Evolutionary conservation across 2,329 filamentous ascomycete genomes (phyloP), one percentile per base, ranked within the genome.

Genomic region (Boeremia exigua): DNA sequence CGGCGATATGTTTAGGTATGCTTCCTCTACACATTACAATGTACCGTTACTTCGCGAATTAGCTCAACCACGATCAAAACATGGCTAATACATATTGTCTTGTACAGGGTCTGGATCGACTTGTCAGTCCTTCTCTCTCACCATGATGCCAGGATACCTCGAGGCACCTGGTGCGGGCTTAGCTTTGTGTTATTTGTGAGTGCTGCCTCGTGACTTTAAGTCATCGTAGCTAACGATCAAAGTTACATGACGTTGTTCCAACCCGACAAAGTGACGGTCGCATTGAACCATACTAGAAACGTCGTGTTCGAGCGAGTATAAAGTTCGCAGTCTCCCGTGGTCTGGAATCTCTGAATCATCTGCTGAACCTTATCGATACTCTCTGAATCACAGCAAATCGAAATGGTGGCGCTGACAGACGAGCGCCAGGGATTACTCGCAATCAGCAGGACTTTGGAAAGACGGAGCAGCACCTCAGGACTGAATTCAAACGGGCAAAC

Each of bases 181-280:
- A 17, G 34, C 47, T 4, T n/a, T 42, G n/a, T 49, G 47, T 29
- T 49, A 49, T 6, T 42, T 42, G 47, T 49, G 25, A 49, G 46
- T 48, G 17, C 4, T 23, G 7, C 9, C 7, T 8, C 11, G 6
- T 6, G 7, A 9, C 3, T 12, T 47, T 8, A 9, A 2, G 23
- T 2, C 6, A 1, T 7, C 14, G 7, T 15, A 6, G 17, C 8
- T 32, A 14, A 38, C 11, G 14, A 3, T 6, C 6, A 9, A 48
- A 49, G 47, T 39, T 49, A 49, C 23, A 17, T 23, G 17, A 44
- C 38, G 10, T n/a, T 44, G 6, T 50, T 43, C 10, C 48, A 50
- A 8, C 29, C n/a, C 4, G 32, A 38, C 4, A 17, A 42, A 2
- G 14, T 45, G 29, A 23, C 34, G 15, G 28, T 27, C 19, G 36